Conservation (phyloP, 257 asterid species). For the Petunia axillaris region DNA sequence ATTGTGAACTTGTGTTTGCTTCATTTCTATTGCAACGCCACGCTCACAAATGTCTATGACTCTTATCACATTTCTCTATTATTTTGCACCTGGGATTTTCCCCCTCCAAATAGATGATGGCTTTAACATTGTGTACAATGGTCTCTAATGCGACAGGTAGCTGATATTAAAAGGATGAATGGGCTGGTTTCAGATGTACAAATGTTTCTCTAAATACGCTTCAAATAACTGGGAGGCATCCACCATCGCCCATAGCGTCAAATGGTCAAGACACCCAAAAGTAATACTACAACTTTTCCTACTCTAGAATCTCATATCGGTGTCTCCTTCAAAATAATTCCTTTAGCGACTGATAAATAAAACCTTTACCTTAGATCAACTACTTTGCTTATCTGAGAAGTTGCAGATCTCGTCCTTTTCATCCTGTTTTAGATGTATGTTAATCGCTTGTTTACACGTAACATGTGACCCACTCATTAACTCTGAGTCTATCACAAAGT, state of each 20-base stretch:
- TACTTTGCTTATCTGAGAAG: background rate
- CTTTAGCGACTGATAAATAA: background rate
- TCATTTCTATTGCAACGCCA: conserved; percentile 8
- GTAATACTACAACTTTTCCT: conserved; percentile 32
- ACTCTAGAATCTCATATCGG: conserved; percentile 15
- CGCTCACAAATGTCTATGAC: background rate
- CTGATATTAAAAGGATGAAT: conserved; percentile 80
- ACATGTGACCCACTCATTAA: background rate
- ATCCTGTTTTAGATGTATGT: conserved; percentile 15
- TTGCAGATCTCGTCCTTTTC: background rate
- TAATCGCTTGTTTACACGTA: background rate
- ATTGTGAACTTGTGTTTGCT: conserved; percentile 5
- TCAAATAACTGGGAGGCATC: conserved; percentile 90
- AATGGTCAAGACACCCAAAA: conserved; percentile 50
- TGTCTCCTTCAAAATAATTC: background rate
- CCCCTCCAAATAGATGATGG: background rate
- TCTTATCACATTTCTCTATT: background rate
- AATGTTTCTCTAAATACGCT: conserved; percentile 89
- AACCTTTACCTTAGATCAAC: background rate
- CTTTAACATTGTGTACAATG: background rate
- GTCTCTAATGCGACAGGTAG: conserved; percentile 51
- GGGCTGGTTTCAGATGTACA: conserved; percentile 89
- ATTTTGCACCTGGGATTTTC: background rate
- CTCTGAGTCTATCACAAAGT: background rate
- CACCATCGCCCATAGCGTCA: conserved; percentile 64